These are phyloP conservation scores for Candida yuanshanica DNA, from an alignment of 805 yeast species.

Conservation along the genomic window DNA sequence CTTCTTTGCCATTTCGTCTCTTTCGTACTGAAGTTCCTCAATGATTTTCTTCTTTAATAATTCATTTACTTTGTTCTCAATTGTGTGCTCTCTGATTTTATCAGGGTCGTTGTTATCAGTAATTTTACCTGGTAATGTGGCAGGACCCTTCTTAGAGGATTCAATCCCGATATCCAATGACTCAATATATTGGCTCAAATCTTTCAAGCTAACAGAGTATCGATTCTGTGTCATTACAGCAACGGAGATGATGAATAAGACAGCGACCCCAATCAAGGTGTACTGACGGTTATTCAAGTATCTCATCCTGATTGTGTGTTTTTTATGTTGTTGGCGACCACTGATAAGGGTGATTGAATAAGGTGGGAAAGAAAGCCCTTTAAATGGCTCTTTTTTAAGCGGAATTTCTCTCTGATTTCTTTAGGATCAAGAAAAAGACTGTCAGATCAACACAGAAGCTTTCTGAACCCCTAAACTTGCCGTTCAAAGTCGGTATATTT, in stretches of 20 bases:
- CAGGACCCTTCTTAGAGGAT: background rate
- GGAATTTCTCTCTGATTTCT: too few species aligned
- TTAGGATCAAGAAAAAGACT: too few species aligned
- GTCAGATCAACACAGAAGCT: too few species aligned
- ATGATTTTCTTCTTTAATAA: conserved; percentile 4
- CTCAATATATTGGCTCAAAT: conserved; percentile 1
- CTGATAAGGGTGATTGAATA: too few species aligned
- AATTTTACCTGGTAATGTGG: background rate
- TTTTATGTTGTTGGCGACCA: too few species aligned
- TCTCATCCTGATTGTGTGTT: too few species aligned
- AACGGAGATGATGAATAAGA: background rate
- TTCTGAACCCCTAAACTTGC: too few species aligned
- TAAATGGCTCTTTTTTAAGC: too few species aligned
- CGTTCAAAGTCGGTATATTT: too few species aligned
- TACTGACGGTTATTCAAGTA: conserved; percentile 2
- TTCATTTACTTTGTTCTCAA: conserved; percentile 2
- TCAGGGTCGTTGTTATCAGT: conserved; percentile 4
- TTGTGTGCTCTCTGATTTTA: conserved; percentile 3
- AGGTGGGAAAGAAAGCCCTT: too few species aligned
- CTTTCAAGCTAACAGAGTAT: background rate
- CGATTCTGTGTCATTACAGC: background rate
- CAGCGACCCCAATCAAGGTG: background rate
- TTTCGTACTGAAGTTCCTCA: conserved; percentile 8
- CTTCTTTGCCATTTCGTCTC: conserved; percentile 6
- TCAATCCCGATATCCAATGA: background rate